Evolutionary conservation across 495 filamentous ascomycete species (phyloP), one percentile per base, ranked within the genome.

Genomic region (Stereocaulon alpinum): DNA sequence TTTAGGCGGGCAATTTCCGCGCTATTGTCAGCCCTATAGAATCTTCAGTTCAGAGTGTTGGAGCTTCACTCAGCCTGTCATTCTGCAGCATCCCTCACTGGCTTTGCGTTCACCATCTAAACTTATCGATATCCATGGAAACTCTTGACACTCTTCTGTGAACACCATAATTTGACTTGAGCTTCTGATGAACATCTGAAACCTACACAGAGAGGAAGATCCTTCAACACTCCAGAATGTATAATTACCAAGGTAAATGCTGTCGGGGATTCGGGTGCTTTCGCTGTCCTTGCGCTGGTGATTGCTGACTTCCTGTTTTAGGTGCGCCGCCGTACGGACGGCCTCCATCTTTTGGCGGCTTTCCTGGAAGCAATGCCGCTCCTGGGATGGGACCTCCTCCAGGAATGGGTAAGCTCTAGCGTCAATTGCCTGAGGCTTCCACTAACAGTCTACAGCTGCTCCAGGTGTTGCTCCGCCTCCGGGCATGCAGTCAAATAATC

Each of bases 391-490:
- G 81, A 61, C 82, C 86, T 66, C 88, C 91, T 55, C 90, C 91
- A 59, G 91, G 89, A 67, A 82, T 95, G 82, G 90, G 91, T 89
- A 80, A 74, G 84, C 71, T 55, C 48, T 47, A 52, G 20, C 56
- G 61, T 57, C 55, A 56, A 24, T 29, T 15, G 24, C 11, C 41
- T 30, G 63, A 15, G 64, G 64, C 1, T 55, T 14, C 17, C 22
- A 43, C 22, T 61, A 47, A 72, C 75, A 80, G 66, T 82, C 84
- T 55, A 84, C 86, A 75, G 86, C 84, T 40, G 86, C 89, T 63
- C 90, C 89, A 68, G 89, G 89, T 67, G 85, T 85, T 59, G 80
- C 81, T 67, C 82, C 86, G 62, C 84, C 88, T 60, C 88, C 89
- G 59, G 88, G 88, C 71, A 83, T 94, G 71, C 85, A 87, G 66